Evolutionary conservation across 2,329 filamentous ascomycete species (phyloP).

Genomic region (Madurella mycetomatis): DNA sequence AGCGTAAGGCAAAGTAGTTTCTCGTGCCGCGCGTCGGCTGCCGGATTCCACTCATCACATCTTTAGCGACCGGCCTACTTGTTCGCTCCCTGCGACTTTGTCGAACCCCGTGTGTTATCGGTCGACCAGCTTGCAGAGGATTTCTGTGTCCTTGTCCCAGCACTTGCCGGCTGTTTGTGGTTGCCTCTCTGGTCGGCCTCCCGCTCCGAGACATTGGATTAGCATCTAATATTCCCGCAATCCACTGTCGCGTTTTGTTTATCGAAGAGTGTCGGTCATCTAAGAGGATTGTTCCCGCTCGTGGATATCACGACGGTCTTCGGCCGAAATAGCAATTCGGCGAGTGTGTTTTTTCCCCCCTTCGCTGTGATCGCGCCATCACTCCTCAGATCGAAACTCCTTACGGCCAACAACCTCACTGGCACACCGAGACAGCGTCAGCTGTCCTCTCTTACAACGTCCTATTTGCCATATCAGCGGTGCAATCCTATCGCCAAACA

Average conservation of each 20-base stretch:
- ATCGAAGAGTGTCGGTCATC: not conserved
- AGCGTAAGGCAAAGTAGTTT: no score
- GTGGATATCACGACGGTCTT: not conserved
- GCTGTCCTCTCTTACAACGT: not conserved
- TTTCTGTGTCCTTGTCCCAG: not conserved
- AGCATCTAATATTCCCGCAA: not conserved
- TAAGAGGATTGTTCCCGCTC: not conserved
- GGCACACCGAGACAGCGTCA: not conserved
- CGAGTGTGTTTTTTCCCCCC: not conserved
- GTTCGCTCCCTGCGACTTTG: no score
- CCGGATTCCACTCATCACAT: not conserved
- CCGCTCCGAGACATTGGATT: not conserved
- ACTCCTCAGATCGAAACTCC: not conserved
- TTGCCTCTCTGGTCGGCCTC: not conserved
- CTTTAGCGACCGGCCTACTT: not conserved
- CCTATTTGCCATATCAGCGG: not conserved
- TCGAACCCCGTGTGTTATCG: no score
- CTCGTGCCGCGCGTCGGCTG: no score
- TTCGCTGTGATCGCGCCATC: not conserved
- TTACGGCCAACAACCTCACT: not conserved
- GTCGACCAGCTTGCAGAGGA: no score
- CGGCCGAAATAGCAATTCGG: not conserved
- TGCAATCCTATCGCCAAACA: not conserved
- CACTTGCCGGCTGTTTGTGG: not conserved
- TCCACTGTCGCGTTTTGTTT: not conserved